Conservation (phyloP, 345 rosid genomes). For the Hevea brasiliensis region DNA sequence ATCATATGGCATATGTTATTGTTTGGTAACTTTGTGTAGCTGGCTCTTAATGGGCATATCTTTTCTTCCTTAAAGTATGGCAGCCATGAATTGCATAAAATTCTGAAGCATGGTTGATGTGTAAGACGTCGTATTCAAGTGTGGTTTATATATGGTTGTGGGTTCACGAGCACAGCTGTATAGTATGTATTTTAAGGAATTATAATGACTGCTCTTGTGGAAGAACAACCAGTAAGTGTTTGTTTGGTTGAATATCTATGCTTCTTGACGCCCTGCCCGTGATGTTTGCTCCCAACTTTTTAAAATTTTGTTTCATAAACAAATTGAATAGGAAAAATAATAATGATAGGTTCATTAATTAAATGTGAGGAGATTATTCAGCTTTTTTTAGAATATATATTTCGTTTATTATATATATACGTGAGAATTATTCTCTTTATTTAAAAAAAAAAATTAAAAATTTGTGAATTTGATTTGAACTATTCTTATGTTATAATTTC, state of each 20-base stretch:
- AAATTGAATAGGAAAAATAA: neutral
- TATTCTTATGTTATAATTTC: too few relatives aligned
- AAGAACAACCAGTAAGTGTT: neutral
- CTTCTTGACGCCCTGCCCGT: neutral
- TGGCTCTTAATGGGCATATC: constrained; percentile 19
- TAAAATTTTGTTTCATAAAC: neutral
- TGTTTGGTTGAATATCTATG: neutral
- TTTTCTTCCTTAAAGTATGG: constrained; percentile 20
- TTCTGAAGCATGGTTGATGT: constrained; percentile 13
- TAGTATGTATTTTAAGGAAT: neutral
- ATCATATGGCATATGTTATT: neutral
- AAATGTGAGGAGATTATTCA: too few relatives aligned
- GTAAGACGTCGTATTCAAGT: constrained; percentile 17
- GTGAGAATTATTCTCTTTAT: too few relatives aligned
- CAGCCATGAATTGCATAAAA: constrained; percentile 25
- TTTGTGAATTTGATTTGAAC: too few relatives aligned
- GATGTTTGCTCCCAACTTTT: neutral
- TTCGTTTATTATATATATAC: too few relatives aligned
- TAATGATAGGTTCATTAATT: neutral
- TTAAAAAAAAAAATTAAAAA: too few relatives aligned
- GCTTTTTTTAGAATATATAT: too few relatives aligned
- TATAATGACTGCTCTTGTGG: neutral
- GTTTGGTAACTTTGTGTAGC: constrained; percentile 25
- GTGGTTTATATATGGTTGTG: constrained; percentile 18
- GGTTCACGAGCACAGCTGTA: constrained; percentile 27